A percentile compares a stretch with the other conserved stretches of the same genome.
These are phyloP conservation scores for Salvia hispanica DNA, from an alignment of 257 asterid species.

Conservation along the genomic window DNA sequence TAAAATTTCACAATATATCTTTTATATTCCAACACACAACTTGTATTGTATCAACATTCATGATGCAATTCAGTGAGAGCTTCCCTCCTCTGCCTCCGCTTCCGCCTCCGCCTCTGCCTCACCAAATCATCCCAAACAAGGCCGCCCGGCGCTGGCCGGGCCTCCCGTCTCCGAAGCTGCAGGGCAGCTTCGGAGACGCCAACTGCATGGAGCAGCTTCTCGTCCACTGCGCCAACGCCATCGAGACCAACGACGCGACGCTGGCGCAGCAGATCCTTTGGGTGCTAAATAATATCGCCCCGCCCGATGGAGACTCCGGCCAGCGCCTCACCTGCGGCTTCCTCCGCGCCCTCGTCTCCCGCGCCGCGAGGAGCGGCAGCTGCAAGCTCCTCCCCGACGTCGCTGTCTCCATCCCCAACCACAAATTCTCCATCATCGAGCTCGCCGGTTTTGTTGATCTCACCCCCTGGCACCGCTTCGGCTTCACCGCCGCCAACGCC, in stretches of 20 bases:
- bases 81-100: slow-evolving; percentile 38
- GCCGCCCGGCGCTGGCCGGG: slow-evolving; percentile 58
- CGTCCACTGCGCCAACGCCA: slow-evolving; percentile 86
- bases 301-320: slow-evolving; percentile 91
- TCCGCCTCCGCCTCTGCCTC: not conserved
- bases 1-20: not conserved
- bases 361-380: slow-evolving; percentile 66
- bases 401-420: slow-evolving; percentile 47
- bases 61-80: slow-evolving; percentile 74
- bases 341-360: slow-evolving; percentile 84
- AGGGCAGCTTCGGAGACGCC: slow-evolving; percentile 58
- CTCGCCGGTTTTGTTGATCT: slow-evolving; percentile 84
- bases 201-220: slow-evolving; percentile 92
- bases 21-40: not conserved
- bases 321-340: slow-evolving; percentile 90
- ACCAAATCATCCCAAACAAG: slow-evolving; percentile 42
- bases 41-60: not conserved
- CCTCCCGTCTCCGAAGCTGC: slow-evolving; percentile 56
- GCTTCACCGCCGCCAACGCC: slow-evolving; percentile 87
- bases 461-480: slow-evolving; percentile 97
- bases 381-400: slow-evolving; percentile 65
- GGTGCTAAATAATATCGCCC: slow-evolving; percentile 95
- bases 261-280: slow-evolving; percentile 89
- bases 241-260: slow-evolving; percentile 86
- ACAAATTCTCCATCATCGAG: slow-evolving; percentile 75